Base-by-base conservation (phyloP, 2,329 filamentous ascomycete genomes). In the Proliferodiscus dingleyae region DNA sequence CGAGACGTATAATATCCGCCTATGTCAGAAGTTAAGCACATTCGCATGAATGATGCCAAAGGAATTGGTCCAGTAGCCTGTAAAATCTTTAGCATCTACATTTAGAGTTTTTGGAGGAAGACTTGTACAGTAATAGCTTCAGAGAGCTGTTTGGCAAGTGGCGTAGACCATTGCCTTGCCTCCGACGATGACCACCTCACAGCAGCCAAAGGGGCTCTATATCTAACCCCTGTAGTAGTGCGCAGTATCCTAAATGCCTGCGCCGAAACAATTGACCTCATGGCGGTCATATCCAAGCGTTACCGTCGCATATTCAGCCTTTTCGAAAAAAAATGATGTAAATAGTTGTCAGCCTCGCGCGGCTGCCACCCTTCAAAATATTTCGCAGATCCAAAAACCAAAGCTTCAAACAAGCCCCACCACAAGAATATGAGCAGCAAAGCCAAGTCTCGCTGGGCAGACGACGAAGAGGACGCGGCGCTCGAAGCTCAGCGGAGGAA, bases 41-140 rank as follows among this genome's bases (percentile, higher is more conserved):
- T 95, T 64, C 93, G 90, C 93, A 98, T 98, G 66, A 90, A 98
- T 42, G 89, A 85, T 4, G 93, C 90, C 50, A 98, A 78, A 1
- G 93, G 88, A 22, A 97, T 82, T 3, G 93, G 91, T 0, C 93
- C 93, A 9, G 93, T 97, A 32, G 85, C 80, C 81, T 87, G 36
- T 11, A 68, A 70, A 73, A 40, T 64, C n/a, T n/a, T n/a, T 43
- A 65, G 57, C 28, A 38, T 28, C 41, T 22, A 2, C 24, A n/a
- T 23, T 32, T 10, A 5, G 29, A 11, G 21, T n/a, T 18, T 26
- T 37, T 13, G 1, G 24, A 21, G 11, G 4, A 19, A 45, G 23
- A 43, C 24, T 51, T 65, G 44, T 75, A 94, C 90, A 55, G 83
- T 84, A 53, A 97, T 95, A 37, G 89, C 90, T 64, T 90, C 83